Percentiles rank a stretch among this genome's conserved stretches.
These are phyloP conservation scores for Guadua angustifolia DNA, from an alignment of 176 grass and related monocot species.

Conservation along the genomic window DNA sequence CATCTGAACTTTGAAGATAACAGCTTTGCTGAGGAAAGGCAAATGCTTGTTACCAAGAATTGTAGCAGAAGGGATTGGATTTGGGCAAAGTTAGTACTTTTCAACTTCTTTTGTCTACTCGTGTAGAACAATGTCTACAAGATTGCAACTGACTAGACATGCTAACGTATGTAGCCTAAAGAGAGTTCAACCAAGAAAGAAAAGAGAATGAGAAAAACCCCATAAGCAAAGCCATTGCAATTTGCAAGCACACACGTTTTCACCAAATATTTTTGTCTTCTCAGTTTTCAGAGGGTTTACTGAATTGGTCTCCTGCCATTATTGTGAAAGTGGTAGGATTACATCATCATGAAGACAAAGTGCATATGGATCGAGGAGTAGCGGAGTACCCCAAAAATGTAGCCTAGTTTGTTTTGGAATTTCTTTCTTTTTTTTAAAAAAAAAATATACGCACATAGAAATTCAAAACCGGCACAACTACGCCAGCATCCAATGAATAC, in stretches of 20 bases:
- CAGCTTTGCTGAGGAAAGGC: constrained; percentile 12
- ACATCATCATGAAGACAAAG: background rate
- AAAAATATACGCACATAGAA: no score
- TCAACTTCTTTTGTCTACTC: background rate
- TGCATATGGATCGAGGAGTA: background rate
- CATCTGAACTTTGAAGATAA: background rate
- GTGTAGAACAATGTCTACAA: background rate
- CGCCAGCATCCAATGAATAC: background rate
- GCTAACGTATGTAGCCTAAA: background rate
- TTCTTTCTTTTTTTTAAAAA: no score
- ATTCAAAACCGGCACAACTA: background rate
- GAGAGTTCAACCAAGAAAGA: background rate
- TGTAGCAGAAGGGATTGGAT: background rate
- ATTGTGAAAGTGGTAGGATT: background rate
- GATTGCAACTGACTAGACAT: background rate
- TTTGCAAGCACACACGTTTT: background rate
- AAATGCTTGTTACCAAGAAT: background rate
- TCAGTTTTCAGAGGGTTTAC: background rate
- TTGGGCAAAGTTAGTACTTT: background rate
- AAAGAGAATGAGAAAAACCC: background rate
- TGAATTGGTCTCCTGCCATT: background rate
- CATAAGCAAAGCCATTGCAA: background rate
- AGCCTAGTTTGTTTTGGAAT: no score
- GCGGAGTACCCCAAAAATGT: no score
- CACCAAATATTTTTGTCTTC: background rate